Percentiles rank a stretch among this genome's conserved stretches.
These are phyloP conservation scores for Phyllostachys edulis DNA, from an alignment of 176 grass and related monocot species.

Conservation along the genomic window DNA sequence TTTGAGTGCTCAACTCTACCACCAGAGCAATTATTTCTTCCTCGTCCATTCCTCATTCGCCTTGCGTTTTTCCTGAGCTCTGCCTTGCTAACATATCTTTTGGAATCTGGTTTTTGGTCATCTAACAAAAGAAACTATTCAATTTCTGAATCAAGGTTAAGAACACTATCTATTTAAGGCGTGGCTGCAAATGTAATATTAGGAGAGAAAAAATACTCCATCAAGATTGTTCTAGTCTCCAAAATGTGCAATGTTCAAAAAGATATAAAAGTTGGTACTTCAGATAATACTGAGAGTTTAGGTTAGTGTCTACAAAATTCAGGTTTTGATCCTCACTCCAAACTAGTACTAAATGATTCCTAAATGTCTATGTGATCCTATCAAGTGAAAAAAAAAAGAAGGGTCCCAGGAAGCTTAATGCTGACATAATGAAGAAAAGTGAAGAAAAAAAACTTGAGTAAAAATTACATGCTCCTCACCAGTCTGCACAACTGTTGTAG, in stretches of 20 bases:
- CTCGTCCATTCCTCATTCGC: constrained; percentile 78
- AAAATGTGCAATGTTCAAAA: neutral
- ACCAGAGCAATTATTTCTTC: constrained; percentile 82
- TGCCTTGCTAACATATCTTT: constrained; percentile 67
- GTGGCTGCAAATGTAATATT: neutral
- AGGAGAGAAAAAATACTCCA: neutral
- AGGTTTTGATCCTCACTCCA: neutral
- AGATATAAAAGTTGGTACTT: neutral
- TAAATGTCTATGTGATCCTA: neutral
- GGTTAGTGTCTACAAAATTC: constrained; percentile 9
- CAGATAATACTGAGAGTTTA: neutral
- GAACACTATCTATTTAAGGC: neutral
- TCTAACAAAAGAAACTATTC: constrained; percentile 29
- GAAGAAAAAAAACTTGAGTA: neutral
- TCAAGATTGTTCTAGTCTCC: neutral
- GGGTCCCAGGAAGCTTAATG: neutral
- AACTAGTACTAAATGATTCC: constrained; percentile 10
- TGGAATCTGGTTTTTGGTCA: constrained; percentile 34
- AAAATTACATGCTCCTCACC: constrained; percentile 36
- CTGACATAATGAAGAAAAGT: constrained; percentile 4
- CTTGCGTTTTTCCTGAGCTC: constrained; percentile 67
- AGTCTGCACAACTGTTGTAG: constrained; percentile 37
- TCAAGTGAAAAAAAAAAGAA: neutral
- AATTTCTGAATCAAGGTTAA: constrained; percentile 21
- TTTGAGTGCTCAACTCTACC: constrained; percentile 79